Evolutionary conservation across 2,329 filamentous ascomycete genomes (phyloP).

Genomic region (Pestalotiopsis sp.): DNA sequence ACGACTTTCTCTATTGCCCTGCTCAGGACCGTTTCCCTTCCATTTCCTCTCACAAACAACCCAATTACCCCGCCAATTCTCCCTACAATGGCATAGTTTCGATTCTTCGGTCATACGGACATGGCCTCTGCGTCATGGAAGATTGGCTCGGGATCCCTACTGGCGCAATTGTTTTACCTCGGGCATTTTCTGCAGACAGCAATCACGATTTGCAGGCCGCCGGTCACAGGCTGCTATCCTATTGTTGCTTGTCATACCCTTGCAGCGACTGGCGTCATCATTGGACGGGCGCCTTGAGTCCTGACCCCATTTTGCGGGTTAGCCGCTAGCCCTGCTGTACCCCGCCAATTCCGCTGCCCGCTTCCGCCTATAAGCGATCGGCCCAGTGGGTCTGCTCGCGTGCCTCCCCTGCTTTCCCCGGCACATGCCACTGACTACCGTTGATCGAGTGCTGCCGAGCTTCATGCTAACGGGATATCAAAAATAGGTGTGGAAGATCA

Average conservation of each 20-base stretch:
- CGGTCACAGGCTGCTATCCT: background rate
- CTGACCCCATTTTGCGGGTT: background rate
- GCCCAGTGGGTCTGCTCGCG: slow-evolving; percentile 3
- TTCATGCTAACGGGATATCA: background rate
- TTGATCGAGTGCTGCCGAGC: no score
- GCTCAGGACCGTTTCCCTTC: background rate
- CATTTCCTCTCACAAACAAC: background rate
- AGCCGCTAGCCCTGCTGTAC: background rate
- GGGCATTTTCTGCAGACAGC: background rate
- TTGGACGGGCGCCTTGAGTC: background rate
- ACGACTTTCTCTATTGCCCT: background rate
- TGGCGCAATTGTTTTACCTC: background rate
- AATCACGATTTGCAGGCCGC: background rate
- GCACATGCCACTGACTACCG: background rate
- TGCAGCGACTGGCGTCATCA: slow-evolving; percentile 8
- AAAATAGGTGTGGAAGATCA: slow-evolving; percentile 94
- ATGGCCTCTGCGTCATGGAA: background rate
- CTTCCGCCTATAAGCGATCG: background rate
- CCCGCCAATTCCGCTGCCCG: slow-evolving; percentile 9
- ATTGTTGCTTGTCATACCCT: background rate
- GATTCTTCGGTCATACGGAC: background rate
- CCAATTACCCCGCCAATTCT: background rate
- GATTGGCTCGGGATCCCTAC: background rate
- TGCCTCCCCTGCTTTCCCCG: background rate
- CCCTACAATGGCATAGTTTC: background rate